Evolutionary conservation across 345 rosid species (phyloP).

Genomic region (Fremontodendron californicum): DNA sequence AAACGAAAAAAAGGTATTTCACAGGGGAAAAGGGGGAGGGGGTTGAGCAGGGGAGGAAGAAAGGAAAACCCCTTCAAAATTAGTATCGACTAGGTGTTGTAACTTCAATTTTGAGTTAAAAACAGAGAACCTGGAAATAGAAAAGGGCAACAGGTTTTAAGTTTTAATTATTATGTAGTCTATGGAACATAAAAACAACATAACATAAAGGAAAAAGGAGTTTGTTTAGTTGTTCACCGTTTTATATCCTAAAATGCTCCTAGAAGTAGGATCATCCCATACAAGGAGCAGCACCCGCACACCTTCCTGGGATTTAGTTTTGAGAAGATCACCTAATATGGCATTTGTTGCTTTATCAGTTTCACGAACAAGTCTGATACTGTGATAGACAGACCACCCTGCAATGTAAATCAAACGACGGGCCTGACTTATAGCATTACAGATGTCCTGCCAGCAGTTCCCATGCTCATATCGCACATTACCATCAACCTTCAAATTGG

Average conservation of each 20-base stretch:
- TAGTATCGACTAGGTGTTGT: background rate
- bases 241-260: conserved; percentile 58
- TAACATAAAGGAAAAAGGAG: background rate
- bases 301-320: conserved; percentile 88
- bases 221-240: conserved; percentile 43
- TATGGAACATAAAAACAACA: background rate
- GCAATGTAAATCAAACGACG: conserved; percentile 75
- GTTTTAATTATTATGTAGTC: conserved; percentile 2
- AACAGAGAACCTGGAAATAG: conserved; percentile 2
- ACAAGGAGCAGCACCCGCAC: conserved; percentile 86
- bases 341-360: conserved; percentile 29
- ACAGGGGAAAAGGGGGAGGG: background rate
- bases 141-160: background rate
- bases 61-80: background rate
- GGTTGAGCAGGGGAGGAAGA: background rate
- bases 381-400: conserved; percentile 87
- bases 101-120: background rate
- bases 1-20: background rate
- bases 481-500: conserved; percentile 53
- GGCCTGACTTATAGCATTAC: conserved; percentile 70
- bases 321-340: conserved; percentile 75
- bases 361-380: conserved; percentile 58
- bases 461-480: conserved; percentile 46
- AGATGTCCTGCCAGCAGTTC: conserved; percentile 78
- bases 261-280: conserved; percentile 98